These are phyloP conservation scores for Paxillus ammoniavirescens DNA, from an alignment of 768 basidiomycete genomes.

Conservation along the genomic window DNA sequence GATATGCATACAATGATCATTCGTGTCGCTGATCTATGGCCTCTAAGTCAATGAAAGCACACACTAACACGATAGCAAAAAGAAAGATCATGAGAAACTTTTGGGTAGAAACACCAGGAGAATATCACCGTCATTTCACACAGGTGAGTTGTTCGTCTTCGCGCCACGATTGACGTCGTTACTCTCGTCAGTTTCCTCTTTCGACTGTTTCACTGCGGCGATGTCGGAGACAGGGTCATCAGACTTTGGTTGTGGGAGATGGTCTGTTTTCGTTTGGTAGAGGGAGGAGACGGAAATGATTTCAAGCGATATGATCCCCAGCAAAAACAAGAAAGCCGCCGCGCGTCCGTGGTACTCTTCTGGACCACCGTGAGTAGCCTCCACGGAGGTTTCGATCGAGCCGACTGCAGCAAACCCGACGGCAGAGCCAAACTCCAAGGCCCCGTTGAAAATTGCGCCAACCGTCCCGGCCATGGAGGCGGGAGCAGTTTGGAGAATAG, in stretches of 20 bases:
- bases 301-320: conserved; percentile 36
- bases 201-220: background rate
- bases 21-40: no score
- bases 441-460: conserved; percentile 55
- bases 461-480: conserved; percentile 50
- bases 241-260: background rate
- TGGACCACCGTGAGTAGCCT: conserved; percentile 31
- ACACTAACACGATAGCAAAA: no score
- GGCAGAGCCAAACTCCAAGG: conserved; percentile 52
- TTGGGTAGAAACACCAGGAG: no score
- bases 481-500: conserved; percentile 48
- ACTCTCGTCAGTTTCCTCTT: background rate
- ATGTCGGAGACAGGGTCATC: background rate
- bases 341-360: conserved; percentile 39
- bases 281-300: conserved; percentile 33
- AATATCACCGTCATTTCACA: background rate
- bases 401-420: conserved; percentile 47
- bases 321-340: conserved; percentile 44
- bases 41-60: no score
- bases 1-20: no score
- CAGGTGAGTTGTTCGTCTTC: no score
- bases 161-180: background rate
- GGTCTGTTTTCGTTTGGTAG: conserved; percentile 26
- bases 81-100: no score
- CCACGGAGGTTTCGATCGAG: conserved; percentile 47